Conservation (phyloP, 1,284 basidiomycete genomes). For the Fomitiporia mediterranea region DNA sequence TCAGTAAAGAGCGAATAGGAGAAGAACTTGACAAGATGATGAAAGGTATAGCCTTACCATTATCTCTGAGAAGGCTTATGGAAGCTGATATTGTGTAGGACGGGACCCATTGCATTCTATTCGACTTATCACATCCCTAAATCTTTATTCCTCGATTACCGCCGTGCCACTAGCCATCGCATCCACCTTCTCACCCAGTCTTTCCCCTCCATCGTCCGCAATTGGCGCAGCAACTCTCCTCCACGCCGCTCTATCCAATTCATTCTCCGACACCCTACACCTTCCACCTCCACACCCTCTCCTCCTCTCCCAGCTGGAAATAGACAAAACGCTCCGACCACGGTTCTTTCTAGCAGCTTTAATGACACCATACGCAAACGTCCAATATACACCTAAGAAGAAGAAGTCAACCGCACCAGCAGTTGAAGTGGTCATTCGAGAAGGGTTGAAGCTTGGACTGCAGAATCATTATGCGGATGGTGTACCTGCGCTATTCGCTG, state of each 20-base stretch:
- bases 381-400: constrained; percentile 64
- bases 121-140: constrained; percentile 63
- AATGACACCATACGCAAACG: constrained; percentile 57
- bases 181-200: constrained; percentile 41
- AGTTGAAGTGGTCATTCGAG: constrained; percentile 69
- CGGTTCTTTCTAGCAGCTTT: constrained; percentile 73
- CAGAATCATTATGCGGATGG: constrained; percentile 76
- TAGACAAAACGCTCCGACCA: constrained; percentile 41
- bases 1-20: constrained; percentile 87
- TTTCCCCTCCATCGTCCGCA: constrained; percentile 35
- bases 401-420: constrained; percentile 48
- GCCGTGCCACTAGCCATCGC: constrained; percentile 45
- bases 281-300: constrained; percentile 39
- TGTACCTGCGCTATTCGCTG: constrained; percentile 64
- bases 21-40: constrained; percentile 91
- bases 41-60: constrained; percentile 49
- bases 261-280: constrained; percentile 21
- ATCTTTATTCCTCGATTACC: constrained; percentile 72
- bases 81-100: constrained; percentile 37
- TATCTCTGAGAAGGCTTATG: not conserved
- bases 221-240: constrained; percentile 61
- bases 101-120: constrained; percentile 73
- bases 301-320: constrained; percentile 36
- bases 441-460: constrained; percentile 79
- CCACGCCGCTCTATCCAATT: constrained; percentile 37